Conservation (phyloP, 768 basidiomycete genomes). For the Royoungia palumana region DNA sequence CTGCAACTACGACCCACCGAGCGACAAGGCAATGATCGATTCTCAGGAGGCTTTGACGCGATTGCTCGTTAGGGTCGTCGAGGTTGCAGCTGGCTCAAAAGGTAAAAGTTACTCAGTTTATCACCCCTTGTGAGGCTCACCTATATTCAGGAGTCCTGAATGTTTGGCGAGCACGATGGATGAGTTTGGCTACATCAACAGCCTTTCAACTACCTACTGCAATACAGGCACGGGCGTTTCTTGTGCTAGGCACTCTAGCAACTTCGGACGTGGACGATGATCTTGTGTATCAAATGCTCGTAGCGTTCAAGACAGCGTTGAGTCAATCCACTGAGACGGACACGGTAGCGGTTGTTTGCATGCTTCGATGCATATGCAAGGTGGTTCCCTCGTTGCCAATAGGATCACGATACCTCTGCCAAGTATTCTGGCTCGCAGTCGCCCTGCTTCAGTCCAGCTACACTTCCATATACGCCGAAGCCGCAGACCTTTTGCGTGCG, state of each 20-base stretch:
- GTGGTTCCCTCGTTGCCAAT: slow-evolving; percentile 67
- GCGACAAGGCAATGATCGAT: slow-evolving; percentile 56
- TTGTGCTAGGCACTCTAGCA: slow-evolving; percentile 78
- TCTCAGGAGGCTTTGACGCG: slow-evolving; percentile 61
- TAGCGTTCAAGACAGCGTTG: slow-evolving; percentile 76
- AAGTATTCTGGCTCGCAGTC: slow-evolving; percentile 86
- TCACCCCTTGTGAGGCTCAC: slow-evolving; percentile 5
- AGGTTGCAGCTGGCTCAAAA: slow-evolving; percentile 60
- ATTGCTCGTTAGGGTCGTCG: slow-evolving; percentile 61
- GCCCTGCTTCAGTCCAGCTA: slow-evolving; percentile 78
- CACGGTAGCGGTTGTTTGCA: slow-evolving; percentile 72
- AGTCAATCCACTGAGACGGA: slow-evolving; percentile 65
- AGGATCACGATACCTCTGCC: slow-evolving; percentile 67
- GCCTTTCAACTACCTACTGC: slow-evolving; percentile 89
- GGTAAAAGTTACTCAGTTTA: slow-evolving; percentile 45
- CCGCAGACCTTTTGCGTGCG: slow-evolving; percentile 61
- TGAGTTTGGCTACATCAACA: slow-evolving; percentile 81
- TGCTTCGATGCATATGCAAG: slow-evolving; percentile 82
- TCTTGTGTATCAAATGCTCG: slow-evolving; percentile 88
- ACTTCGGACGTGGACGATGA: slow-evolving; percentile 88
- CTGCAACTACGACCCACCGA: slow-evolving; percentile 48
- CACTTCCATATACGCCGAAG: slow-evolving; percentile 65
- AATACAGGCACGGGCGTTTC: slow-evolving; percentile 85
- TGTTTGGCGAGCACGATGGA: slow-evolving; percentile 91
- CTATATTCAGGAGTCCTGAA: slow-evolving; percentile 62